Conservation (phyloP, 1,139 yeast species). For the Candida sp. region DNA sequence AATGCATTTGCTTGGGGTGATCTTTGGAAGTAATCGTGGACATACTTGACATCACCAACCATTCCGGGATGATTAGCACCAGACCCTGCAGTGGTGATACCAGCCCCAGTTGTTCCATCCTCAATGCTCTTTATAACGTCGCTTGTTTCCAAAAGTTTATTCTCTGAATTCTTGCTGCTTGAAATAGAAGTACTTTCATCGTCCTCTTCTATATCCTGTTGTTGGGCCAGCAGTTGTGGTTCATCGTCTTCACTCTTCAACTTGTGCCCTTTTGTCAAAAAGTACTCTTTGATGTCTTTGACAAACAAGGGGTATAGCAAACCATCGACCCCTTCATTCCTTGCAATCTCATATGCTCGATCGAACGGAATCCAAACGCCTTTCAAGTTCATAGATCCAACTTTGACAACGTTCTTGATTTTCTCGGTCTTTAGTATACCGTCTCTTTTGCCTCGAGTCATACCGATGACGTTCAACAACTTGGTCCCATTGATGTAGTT, state of each 20-base stretch:
- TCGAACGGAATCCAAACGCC: slow-evolving; percentile 65
- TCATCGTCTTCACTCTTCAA: slow-evolving; percentile 22
- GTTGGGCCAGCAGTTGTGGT: slow-evolving; percentile 21
- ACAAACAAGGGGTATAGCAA: slow-evolving; percentile 52
- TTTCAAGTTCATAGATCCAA: slow-evolving; percentile 58
- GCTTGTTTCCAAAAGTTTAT: slow-evolving; percentile 3
- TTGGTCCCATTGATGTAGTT: slow-evolving; percentile 60
- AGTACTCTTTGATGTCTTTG: slow-evolving; percentile 41
- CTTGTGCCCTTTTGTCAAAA: slow-evolving; percentile 29
- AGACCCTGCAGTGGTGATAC: slow-evolving; percentile 1
- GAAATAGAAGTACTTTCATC: slow-evolving; percentile 1
- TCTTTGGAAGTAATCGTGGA: slow-evolving; percentile 12
- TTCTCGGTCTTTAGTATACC: slow-evolving; percentile 70
- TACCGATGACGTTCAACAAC: slow-evolving; percentile 86
- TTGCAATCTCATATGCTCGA: slow-evolving; percentile 54
- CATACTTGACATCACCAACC: slow-evolving; percentile 8
- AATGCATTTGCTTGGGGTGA: slow-evolving; percentile 7
- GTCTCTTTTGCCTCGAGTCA: slow-evolving; percentile 96
- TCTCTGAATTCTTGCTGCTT: slow-evolving; percentile 1
- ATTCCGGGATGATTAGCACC: not conserved
- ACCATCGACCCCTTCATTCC: slow-evolving; percentile 48
- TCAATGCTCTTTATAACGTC: not conserved
- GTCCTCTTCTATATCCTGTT: slow-evolving; percentile 17
- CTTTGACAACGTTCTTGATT: slow-evolving; percentile 48
- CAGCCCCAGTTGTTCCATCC: not conserved